phyloP scores from a whole-genome alignment of 75 land plant species.

The Pinus taeda region DNA sequence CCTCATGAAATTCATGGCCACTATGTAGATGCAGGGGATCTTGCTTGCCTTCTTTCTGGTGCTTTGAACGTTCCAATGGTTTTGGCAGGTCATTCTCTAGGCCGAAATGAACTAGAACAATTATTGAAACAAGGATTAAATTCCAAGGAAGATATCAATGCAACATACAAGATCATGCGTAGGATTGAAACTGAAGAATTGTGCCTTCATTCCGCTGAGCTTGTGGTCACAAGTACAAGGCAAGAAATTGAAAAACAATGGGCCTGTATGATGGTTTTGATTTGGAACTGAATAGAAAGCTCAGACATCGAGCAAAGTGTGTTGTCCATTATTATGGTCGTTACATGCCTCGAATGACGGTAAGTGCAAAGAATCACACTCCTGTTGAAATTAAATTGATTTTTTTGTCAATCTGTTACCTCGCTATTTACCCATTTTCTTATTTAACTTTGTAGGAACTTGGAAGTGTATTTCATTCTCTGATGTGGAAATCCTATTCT shows the following conservation, averaged over 20 bases:
- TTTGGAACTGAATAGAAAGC: constrained; percentile 57
- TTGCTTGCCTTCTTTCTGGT: constrained; percentile 73
- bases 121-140: constrained; percentile 76
- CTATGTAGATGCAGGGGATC: constrained; percentile 94
- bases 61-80: constrained; percentile 93
- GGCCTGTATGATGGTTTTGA: constrained; percentile 91
- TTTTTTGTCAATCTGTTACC: background rate
- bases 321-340: constrained; percentile 79
- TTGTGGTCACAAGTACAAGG: constrained; percentile 86
- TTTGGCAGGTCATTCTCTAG: constrained; percentile 87
- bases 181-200: constrained; percentile 84
- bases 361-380: constrained; percentile 23
- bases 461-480: no score
- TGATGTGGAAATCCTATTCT: background rate
- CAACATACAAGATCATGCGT: constrained; percentile 74
- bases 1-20: constrained; percentile 86
- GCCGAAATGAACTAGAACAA: constrained; percentile 83
- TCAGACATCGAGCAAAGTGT: constrained; percentile 62
- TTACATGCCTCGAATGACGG: constrained; percentile 88
- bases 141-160: constrained; percentile 80
- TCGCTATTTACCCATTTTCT: background rate
- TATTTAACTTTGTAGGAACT: background rate
- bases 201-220: constrained; percentile 71
- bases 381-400: background rate
- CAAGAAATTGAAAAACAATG: constrained; percentile 86